A percentile compares a stretch with the other conserved stretches of the same genome.
These are phyloP conservation scores for Curvularia eragrostidis DNA, from an alignment of 2,329 filamentous ascomycete species.

Conservation along the genomic window DNA sequence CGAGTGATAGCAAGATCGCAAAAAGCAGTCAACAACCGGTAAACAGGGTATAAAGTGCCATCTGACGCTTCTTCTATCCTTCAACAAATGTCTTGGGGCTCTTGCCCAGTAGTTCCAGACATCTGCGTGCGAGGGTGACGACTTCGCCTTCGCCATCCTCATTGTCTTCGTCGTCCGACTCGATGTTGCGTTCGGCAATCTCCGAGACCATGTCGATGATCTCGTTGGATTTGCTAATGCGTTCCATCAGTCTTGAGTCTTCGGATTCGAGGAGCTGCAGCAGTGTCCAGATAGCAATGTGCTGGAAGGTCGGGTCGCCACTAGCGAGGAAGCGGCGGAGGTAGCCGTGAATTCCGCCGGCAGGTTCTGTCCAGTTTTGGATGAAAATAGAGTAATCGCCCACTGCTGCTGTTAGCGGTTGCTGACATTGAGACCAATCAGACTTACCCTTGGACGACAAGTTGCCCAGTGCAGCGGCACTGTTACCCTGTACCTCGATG, in stretches of 20 bases:
- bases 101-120: constrained; percentile 83
- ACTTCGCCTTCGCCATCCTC: constrained; percentile 94
- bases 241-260: constrained; percentile 84
- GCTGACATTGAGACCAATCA: background rate
- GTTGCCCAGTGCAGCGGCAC: constrained; percentile 92
- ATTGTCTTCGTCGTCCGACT: constrained; percentile 83
- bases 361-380: constrained; percentile 89
- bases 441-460: constrained; percentile 88
- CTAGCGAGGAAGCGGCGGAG: constrained; percentile 90
- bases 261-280: constrained; percentile 95
- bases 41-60: constrained; percentile 33
- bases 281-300: constrained; percentile 98
- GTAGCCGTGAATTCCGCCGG: constrained; percentile 95
- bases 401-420: constrained; percentile 63
- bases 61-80: constrained; percentile 59
- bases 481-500: constrained; percentile 98
- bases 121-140: constrained; percentile 86
- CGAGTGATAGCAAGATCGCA: constrained; percentile 24
- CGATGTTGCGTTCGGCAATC: constrained; percentile 88
- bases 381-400: constrained; percentile 97
- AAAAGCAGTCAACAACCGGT: constrained; percentile 27
- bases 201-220: constrained; percentile 90
- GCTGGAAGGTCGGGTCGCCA: constrained; percentile 96
- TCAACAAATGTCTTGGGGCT: constrained; percentile 82
- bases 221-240: constrained; percentile 88